Conservation (phyloP, 768 basidiomycete genomes). For the Kwoniella sp. region DNA sequence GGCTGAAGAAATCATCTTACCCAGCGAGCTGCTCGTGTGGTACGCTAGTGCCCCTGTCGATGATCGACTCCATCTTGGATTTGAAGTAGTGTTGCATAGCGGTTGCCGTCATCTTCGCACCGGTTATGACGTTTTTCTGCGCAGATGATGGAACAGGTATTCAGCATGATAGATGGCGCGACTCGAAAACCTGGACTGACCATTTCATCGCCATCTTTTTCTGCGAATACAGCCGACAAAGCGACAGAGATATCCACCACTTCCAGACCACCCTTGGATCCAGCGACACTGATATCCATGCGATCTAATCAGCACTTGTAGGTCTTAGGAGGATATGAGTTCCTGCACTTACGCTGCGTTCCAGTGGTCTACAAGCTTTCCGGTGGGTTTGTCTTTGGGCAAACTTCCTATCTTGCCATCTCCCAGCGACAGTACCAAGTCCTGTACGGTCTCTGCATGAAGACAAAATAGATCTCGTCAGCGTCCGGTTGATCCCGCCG, state of each 20-base stretch:
- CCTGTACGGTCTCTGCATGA: slow-evolving; percentile 67
- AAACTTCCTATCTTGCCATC: slow-evolving; percentile 65
- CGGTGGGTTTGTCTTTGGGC: slow-evolving; percentile 77
- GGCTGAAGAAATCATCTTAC: slow-evolving; percentile 15
- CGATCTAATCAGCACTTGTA: neutral
- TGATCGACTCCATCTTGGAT: slow-evolving; percentile 80
- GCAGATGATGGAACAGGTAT: neutral
- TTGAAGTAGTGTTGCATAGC: slow-evolving; percentile 83
- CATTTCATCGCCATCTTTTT: slow-evolving; percentile 89
- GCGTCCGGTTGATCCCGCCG: no score
- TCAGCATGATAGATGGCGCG: no score
- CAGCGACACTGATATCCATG: slow-evolving; percentile 56
- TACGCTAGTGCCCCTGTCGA: slow-evolving; percentile 88
- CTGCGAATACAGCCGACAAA: slow-evolving; percentile 75
- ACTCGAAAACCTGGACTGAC: slow-evolving; percentile 59
- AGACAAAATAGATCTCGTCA: neutral
- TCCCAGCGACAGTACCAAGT: slow-evolving; percentile 61
- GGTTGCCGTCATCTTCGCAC: slow-evolving; percentile 78
- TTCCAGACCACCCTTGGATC: slow-evolving; percentile 67
- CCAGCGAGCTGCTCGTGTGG: slow-evolving; percentile 80
- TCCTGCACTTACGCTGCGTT: slow-evolving; percentile 59
- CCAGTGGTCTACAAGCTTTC: slow-evolving; percentile 88
- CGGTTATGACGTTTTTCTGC: slow-evolving; percentile 76
- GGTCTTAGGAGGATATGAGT: neutral
- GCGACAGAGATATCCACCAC: slow-evolving; percentile 75